These are phyloP conservation scores for Lanzia echinophila DNA, from an alignment of 2,329 filamentous ascomycete genomes.

Conservation along the genomic window DNA sequence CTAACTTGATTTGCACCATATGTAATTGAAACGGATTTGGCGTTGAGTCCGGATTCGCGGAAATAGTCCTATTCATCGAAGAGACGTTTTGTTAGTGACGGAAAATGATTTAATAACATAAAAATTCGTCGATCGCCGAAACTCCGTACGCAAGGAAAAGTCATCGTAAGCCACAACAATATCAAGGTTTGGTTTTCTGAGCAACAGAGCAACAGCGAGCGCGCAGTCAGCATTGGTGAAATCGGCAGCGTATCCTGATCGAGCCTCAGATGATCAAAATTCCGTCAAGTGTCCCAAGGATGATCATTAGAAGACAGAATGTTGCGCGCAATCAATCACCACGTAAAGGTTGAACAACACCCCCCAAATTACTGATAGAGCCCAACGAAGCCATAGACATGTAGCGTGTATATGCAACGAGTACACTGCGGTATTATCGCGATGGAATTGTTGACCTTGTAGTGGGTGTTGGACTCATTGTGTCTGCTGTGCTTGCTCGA, in stretches of 20 bases:
- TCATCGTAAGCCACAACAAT: background rate
- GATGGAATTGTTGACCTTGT: too few species aligned
- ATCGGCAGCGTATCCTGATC: conserved; percentile 10
- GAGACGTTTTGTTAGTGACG: conserved; percentile 59
- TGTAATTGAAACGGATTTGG: conserved; percentile 59
- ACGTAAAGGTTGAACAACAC: too few species aligned
- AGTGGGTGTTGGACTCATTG: too few species aligned
- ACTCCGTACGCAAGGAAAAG: conserved; percentile 26
- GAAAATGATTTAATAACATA: conserved; percentile 32
- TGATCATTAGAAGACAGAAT: too few species aligned
- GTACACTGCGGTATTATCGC: too few species aligned
- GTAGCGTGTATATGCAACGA: too few species aligned
- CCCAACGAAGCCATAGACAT: too few species aligned
- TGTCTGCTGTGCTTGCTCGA: conserved; percentile 33
- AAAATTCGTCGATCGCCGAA: conserved; percentile 27
- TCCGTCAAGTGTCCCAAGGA: too few species aligned
- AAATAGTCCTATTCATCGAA: conserved; percentile 84
- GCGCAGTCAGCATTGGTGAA: conserved; percentile 48
- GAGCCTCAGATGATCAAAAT: background rate
- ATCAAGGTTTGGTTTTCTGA: conserved; percentile 16
- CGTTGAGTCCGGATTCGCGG: conserved; percentile 48
- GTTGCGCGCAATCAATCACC: too few species aligned
- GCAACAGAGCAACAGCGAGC: conserved; percentile 42
- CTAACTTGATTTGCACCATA: conserved; percentile 91
- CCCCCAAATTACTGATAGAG: too few species aligned